Evolutionary conservation across 1,284 basidiomycete species (phyloP), one percentile per base, ranked within the genome.

Genomic region (Abortiporus biennis): DNA sequence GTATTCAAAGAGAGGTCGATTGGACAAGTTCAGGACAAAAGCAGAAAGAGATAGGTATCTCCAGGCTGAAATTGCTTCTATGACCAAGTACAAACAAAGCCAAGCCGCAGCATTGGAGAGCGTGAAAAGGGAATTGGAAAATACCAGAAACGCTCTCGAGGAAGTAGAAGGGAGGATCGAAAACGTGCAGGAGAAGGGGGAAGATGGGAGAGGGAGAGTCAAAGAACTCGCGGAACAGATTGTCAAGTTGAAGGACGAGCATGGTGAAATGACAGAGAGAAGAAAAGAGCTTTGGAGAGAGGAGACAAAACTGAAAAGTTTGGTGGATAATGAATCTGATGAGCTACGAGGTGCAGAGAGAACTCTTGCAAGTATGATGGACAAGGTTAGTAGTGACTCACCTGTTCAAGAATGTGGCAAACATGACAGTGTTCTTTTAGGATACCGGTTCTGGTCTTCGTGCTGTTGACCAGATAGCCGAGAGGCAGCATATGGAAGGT

Each of bases 221-320:
- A 75, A 74, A 49, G 78, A 85, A 38, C 71, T 92, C 29, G 68
- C 73, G 20, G 84, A 86, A 37, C 75, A 85, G 47, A 71, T 88
- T 33, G 66, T 71, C 1, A 61, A 64, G 45, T 64, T 91, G 45
- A 90, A 82, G 62, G 84, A 86, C 45, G 69, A 87, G 53, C 77
- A 88, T 47, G 74, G 74, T 27, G 83, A 80, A 47, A 67, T 89
- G 54, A 75, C 68, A 34, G 93, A 97, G 64, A 76, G 78, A 65
- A 70, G 88, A 56, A 98, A 95, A 72, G 92, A 94, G 46, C 64
- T 94, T 20, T 98, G 96, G 95, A 79, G 94, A 54, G 92, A 97
- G 61, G 93, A 98, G 52, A 84, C 90, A 1, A 94, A 91, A 63
- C 66, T 96, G 22, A 79, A 85, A 45, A 85, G 85, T 47, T 72